These are phyloP conservation scores for Entophlyctis luteolus DNA, from an alignment of 192 early-diverging fungal genomes.

Conservation along the genomic window DNA sequence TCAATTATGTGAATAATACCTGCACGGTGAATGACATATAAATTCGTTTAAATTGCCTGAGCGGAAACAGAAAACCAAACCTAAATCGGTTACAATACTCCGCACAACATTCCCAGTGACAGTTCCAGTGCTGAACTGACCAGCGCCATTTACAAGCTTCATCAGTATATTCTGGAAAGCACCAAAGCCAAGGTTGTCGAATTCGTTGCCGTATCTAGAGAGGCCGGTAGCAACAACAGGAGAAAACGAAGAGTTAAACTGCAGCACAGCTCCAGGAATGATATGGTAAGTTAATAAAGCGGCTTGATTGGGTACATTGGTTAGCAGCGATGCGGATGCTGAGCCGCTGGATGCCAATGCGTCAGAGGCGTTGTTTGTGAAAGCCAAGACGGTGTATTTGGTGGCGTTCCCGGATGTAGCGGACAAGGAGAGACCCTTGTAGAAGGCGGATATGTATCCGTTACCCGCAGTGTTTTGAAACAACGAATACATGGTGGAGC, in stretches of 20 bases:
- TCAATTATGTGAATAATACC: constrained; percentile 26
- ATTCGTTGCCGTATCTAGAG: constrained; percentile 14
- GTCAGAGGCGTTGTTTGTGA: constrained; percentile 19
- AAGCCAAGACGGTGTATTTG: constrained; percentile 25
- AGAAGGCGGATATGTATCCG: too few relatives aligned
- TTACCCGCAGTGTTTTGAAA: background rate
- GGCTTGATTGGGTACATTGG: background rate
- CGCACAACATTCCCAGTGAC: background rate
- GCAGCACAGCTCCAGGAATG: constrained; percentile 4
- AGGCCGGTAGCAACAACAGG: background rate
- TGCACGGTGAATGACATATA: constrained; percentile 2
- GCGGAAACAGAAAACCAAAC: background rate
- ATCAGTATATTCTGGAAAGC: background rate
- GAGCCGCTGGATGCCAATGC: background rate
- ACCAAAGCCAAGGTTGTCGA: constrained; percentile 18
- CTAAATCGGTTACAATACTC: constrained; percentile 15
- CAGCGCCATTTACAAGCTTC: background rate
- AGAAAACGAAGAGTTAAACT: background rate
- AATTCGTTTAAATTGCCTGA: background rate
- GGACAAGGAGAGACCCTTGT: too few relatives aligned
- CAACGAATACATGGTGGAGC: background rate
- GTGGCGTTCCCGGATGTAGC: too few relatives aligned
- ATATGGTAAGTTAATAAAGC: constrained; percentile 20
- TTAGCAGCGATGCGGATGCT: background rate
- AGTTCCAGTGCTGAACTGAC: constrained; percentile 6